Base-by-base conservation (phyloP, 352 stramenopile genomes). In the Aphanomyces invadans region DNA sequence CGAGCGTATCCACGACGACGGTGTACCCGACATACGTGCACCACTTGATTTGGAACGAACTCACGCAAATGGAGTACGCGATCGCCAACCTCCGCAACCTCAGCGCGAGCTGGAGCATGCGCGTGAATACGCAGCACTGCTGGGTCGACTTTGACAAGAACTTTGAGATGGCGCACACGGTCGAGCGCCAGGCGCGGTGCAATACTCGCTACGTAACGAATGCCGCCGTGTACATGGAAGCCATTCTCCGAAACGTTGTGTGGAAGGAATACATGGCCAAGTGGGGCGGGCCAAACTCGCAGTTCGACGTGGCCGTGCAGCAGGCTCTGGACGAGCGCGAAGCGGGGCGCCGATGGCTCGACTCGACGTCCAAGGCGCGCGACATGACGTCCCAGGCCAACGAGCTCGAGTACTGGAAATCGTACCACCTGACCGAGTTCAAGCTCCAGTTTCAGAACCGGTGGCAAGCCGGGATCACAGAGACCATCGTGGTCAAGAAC, bases 111-210 rank as follows among this genome's bases (percentile, higher is more conserved):
- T 57, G 49, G 49, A 33, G 19, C 49, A 57, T 57, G 49, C 49
- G 49, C 49, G 38, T 57, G 49, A 57, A 57, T 28, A 65, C 57
- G 26, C 57, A 65, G 45, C 45, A 65, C n/a, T 65, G 57, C 29
- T 65, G 33, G 31, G 55, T 63, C 26, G 55, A 63, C 42, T 63
- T 63, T 52, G 28, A 48, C 25, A 2, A 52, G 10, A 11, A 19
- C 23, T 65, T 52, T 23, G 17, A 26, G 12, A 26, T 65, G 12
- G 57, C 57, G 15, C 57, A 65, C 57, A 65, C 57, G 28, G 7
- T 21, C 11, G 12, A 53, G 39, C 57, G 57, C 2, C 31, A 26
- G 2, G 45, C 23, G 38, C 57, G 57, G 23, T 65, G 36, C 42
- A 11, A 48, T 4, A 25, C 36, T 11, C 21, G 25, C 23, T 63